These are phyloP conservation scores for Corrigiola litoralis DNA, from an alignment of 179 eudicot species.

Conservation along the genomic window DNA sequence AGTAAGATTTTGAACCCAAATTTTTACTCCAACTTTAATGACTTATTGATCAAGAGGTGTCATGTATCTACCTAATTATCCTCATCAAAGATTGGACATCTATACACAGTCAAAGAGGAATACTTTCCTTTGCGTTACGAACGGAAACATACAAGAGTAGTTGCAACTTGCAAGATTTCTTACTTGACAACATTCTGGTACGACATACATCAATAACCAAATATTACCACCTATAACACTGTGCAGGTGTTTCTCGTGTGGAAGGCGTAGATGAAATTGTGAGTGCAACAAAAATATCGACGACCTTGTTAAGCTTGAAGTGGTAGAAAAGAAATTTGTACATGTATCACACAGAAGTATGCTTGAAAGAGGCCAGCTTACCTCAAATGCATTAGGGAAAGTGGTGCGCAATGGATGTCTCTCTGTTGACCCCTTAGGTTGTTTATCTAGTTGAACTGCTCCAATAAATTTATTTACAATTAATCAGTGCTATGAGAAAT, in stretches of 20 bases:
- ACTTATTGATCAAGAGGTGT: no score
- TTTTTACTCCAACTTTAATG: no score
- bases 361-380: conserved; percentile 2
- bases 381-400: conserved; percentile 39
- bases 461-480: background rate
- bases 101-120: no score
- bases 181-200: no score
- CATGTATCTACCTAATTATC: no score
- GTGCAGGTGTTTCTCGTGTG: background rate
- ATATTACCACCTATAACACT: background rate
- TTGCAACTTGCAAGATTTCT: no score
- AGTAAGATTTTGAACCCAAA: no score
- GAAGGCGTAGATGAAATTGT: background rate
- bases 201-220: no score
- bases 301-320: background rate
- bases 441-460: conserved; percentile 22
- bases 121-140: no score
- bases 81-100: no score
- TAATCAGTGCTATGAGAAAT: background rate
- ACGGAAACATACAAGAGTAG: no score
- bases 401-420: conserved; percentile 28
- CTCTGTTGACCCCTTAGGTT: conserved; percentile 24
- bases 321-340: background rate
- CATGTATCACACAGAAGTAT: background rate
- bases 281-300: background rate